A percentile compares a stretch with the other conserved stretches of the same genome.
phyloP scores from a whole-genome alignment of 2,329 filamentous ascomycete genomes.

The Drechslerella dactyloides region DNA sequence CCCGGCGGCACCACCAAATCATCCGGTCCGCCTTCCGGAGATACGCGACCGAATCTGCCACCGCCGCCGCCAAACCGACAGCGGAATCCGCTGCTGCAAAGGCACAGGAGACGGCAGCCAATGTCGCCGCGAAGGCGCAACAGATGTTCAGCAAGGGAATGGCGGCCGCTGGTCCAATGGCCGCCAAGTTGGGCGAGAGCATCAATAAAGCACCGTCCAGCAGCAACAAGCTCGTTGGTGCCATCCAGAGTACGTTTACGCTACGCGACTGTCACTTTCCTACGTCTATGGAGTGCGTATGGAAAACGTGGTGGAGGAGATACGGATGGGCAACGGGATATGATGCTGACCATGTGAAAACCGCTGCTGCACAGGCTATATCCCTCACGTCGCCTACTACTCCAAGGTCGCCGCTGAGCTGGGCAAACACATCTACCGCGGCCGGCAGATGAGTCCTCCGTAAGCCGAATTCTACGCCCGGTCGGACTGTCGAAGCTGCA shows the following conservation, averaged over 20 bases:
- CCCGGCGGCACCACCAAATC: slow-evolving; percentile 46
- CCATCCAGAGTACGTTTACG: slow-evolving; percentile 80
- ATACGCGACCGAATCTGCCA: slow-evolving; percentile 42
- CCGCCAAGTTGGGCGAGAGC: slow-evolving; percentile 50
- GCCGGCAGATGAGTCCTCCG: slow-evolving; percentile 93
- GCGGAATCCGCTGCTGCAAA: slow-evolving; percentile 44
- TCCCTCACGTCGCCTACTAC: slow-evolving; percentile 90
- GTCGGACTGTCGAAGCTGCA: not conserved
- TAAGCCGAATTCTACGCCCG: slow-evolving; percentile 64
- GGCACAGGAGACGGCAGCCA: slow-evolving; percentile 52
- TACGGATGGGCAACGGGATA: slow-evolving; percentile 9
- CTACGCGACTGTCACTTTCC: not conserved
- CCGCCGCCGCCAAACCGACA: slow-evolving; percentile 46
- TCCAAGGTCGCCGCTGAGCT: slow-evolving; percentile 86
- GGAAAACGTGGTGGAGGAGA: not conserved
- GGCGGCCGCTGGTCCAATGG: slow-evolving; percentile 59
- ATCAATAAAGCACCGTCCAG: slow-evolving; percentile 69
- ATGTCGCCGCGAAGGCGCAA: slow-evolving; percentile 57
- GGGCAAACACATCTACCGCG: slow-evolving; percentile 81
- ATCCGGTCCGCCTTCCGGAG: slow-evolving; percentile 44
- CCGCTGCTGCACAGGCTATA: slow-evolving; percentile 68
- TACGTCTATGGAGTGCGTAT: not conserved
- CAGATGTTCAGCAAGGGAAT: slow-evolving; percentile 58
- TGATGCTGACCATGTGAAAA: slow-evolving; percentile 8
- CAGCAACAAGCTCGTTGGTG: slow-evolving; percentile 79